Evolutionary conservation across 495 filamentous ascomycete genomes (phyloP).

Genomic region (Podospora appendiculata): DNA sequence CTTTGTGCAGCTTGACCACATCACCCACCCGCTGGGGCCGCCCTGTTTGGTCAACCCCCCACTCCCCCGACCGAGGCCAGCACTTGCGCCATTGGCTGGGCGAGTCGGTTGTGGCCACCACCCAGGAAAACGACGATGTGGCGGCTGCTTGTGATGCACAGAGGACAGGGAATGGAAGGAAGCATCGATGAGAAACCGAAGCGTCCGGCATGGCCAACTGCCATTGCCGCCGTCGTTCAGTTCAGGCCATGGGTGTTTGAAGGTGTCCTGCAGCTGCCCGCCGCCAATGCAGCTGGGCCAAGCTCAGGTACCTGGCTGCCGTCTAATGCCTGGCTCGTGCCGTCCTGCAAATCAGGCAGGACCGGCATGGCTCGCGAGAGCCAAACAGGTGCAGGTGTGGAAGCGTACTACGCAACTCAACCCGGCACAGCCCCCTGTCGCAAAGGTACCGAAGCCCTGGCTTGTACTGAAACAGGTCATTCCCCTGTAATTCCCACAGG

Average conservation of each 20-base stretch:
- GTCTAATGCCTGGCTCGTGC: conserved; percentile 3
- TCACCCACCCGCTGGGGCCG: no score
- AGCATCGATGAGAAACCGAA: no score
- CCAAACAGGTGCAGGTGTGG: conserved; percentile 11
- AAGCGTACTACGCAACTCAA: conserved; percentile 21
- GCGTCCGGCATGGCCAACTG: background rate
- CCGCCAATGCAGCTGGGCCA: conserved; percentile 14
- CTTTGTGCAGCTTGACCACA: background rate
- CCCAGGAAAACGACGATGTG: no score
- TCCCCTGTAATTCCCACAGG: conserved; percentile 28
- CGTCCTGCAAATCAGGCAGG: conserved; percentile 5
- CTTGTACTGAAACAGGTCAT: conserved; percentile 30
- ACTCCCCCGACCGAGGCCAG: no score
- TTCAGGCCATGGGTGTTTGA: background rate
- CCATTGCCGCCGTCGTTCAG: conserved; percentile 4
- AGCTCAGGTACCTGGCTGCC: background rate
- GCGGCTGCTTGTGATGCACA: no score
- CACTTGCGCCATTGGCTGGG: no score
- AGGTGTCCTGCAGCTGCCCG: conserved; percentile 18
- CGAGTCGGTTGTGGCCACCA: no score
- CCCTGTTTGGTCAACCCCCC: no score
- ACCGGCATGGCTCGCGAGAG: conserved; percentile 1
- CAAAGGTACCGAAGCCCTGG: conserved; percentile 26
- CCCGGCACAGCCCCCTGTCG: conserved; percentile 26
- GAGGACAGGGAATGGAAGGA: no score